Percentiles rank a stretch among this genome's conserved stretches.
phyloP scores from a whole-genome alignment of 1,284 basidiomycete genomes.

The Ceratorhiza oryzae-sativae region DNA sequence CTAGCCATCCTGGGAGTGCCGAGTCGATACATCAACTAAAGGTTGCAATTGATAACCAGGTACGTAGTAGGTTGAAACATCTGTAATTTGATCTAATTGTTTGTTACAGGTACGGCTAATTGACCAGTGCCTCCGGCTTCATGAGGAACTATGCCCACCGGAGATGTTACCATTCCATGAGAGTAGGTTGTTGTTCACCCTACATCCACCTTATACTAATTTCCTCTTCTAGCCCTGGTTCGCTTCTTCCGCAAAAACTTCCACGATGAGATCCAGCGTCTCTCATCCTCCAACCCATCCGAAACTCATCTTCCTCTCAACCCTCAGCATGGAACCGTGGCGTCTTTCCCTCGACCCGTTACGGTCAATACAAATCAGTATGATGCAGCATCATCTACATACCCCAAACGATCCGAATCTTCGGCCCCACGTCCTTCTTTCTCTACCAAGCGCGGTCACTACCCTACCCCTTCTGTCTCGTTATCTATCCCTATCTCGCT shows the following conservation, averaged over 20 bases:
- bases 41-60: conserved; percentile 82
- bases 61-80: conserved; percentile 49
- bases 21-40: conserved; percentile 75
- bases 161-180: conserved; percentile 93
- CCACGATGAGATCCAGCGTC: conserved; percentile 80
- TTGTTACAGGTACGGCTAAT: conserved; percentile 72
- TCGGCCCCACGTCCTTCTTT: conserved; percentile 30
- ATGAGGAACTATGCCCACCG: conserved; percentile 80
- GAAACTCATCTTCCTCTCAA: conserved; percentile 29
- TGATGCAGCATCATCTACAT: conserved; percentile 30
- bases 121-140: conserved; percentile 82
- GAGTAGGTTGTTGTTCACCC: conserved; percentile 48
- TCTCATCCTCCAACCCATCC: conserved; percentile 55
- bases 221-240: conserved; percentile 61
- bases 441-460: conserved; percentile 24
- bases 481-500: conserved; percentile 36
- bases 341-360: conserved; percentile 28
- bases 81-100: neutral
- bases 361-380: conserved; percentile 21
- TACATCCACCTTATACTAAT: neutral
- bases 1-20: conserved; percentile 72
- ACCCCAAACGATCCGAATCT: conserved; percentile 34
- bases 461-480: conserved; percentile 25
- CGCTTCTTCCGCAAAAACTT: conserved; percentile 91
- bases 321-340: neutral